These are phyloP conservation scores for Artomyces pyxidatus DNA, from an alignment of 768 basidiomycete species.

Conservation along the genomic window DNA sequence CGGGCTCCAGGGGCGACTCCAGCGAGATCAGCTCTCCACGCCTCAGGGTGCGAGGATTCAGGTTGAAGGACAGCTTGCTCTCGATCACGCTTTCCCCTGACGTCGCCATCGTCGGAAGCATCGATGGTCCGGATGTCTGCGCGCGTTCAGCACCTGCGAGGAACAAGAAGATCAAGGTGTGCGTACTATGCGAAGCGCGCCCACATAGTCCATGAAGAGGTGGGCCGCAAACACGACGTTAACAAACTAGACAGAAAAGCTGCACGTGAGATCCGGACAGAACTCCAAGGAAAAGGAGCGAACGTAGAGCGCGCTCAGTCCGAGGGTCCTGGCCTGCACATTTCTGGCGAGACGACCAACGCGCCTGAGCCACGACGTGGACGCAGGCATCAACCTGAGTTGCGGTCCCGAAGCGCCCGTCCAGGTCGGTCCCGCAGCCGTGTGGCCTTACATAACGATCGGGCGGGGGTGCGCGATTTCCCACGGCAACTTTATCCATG, in stretches of 20 bases:
- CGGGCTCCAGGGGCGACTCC: conserved; percentile 61
- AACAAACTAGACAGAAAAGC: conserved; percentile 21
- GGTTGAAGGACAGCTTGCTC: conserved; percentile 44
- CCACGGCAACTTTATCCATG: conserved; percentile 32
- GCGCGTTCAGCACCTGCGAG: too few relatives aligned
- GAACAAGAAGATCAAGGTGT: conserved; percentile 16
- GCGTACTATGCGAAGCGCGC: conserved; percentile 41
- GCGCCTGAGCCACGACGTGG: too few relatives aligned
- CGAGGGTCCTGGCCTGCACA: too few relatives aligned
- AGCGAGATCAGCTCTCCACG: conserved; percentile 77
- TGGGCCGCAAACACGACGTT: conserved; percentile 55
- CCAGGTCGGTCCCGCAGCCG: not conserved
- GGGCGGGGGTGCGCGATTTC: too few relatives aligned
- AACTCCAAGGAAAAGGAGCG: too few relatives aligned
- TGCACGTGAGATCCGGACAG: too few relatives aligned
- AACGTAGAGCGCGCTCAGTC: too few relatives aligned
- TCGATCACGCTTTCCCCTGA: conserved; percentile 59
- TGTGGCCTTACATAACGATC: too few relatives aligned
- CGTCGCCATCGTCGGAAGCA: conserved; percentile 66
- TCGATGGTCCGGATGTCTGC: conserved; percentile 69
- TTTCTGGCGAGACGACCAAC: too few relatives aligned
- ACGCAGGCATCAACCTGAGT: not conserved
- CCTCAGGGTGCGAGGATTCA: conserved; percentile 40
- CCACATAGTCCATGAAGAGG: conserved; percentile 56
- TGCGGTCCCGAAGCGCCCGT: not conserved